Conservation (phyloP, 306 rosid genomes). For the Vigna nakashimae region DNA sequence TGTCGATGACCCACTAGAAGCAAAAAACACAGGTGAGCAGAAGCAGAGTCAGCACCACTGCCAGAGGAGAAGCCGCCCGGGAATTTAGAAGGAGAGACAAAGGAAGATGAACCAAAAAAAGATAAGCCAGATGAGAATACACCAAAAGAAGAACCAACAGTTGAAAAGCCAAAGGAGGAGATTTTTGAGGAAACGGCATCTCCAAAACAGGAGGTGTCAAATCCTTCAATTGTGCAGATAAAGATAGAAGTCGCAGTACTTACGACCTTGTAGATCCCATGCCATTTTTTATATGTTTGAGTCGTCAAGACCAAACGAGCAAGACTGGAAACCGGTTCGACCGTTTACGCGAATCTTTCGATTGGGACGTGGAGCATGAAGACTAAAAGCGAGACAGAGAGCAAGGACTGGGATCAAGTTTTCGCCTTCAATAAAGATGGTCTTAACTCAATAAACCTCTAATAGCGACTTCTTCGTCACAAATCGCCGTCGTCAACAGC, state of each 20-base stretch:
- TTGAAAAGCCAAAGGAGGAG: conserved; percentile 45
- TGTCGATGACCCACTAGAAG: conserved; percentile 62
- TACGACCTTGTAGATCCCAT: conserved; percentile 77
- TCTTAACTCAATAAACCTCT: too few relatives aligned
- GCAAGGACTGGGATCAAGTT: too few relatives aligned
- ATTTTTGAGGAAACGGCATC: conserved; percentile 17
- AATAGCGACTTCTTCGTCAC: too few relatives aligned
- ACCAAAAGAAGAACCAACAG: conserved; percentile 39
- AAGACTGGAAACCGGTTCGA: too few relatives aligned
- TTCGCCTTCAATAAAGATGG: too few relatives aligned
- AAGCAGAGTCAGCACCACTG: conserved; percentile 20
- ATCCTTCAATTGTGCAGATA: conserved; percentile 51
- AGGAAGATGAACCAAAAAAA: conserved; percentile 45
- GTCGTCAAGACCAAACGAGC: too few relatives aligned
- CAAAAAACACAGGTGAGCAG: conserved; percentile 32
- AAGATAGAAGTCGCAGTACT: conserved; percentile 61
- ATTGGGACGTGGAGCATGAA: too few relatives aligned
- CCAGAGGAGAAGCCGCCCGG: conserved; percentile 52
- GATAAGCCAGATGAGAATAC: conserved; percentile 42
- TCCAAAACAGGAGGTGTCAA: conserved; percentile 38
- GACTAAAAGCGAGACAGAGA: too few relatives aligned
- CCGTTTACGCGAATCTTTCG: too few relatives aligned
- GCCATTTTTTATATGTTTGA: conserved; percentile 55
- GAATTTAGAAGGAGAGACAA: conserved; percentile 34
- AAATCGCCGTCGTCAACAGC: too few relatives aligned